Evolutionary conservation across 1,139 yeast genomes (phyloP), one percentile per base, ranked within the genome.

Genomic region (Candida tropicalis): DNA sequence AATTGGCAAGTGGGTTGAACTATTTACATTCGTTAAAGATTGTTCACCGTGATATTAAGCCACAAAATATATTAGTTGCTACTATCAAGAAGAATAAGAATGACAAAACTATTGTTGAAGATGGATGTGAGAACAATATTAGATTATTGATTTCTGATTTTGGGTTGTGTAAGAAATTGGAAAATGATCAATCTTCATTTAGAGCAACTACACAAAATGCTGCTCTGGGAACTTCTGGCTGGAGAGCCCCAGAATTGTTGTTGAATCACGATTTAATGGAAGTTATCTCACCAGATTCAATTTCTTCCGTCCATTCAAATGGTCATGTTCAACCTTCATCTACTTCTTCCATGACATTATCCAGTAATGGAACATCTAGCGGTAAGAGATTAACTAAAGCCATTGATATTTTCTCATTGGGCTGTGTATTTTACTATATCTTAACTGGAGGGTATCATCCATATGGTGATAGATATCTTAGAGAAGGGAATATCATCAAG

Each of bases 161-260:
- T 68, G 99, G 99, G 0, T 75, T 93, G 20, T 93, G 99, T 63
- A 91, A 93, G 59, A 87, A 87, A 58, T 68, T 93, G 42, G 99
- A 93, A 50, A 81, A 83, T 13, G 98, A 90, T 54, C 97, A 93
- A 62, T 87, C 96, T 1, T 88, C 97, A 6, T 93, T 93, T 62
- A 77, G 93, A 51, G 96, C 97, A 0, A 91, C 97, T 0, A 84
- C 93, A 0, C 90, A 90, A 24, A 86, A 89, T 57, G 95, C 96
- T 9, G 96, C 97, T 0, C 71, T 70, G 54, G 99, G 99, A 2
- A 93, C 99, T 0, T 81, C 93, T 6, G 99, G 99, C 1, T 93
- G 99, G 99, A 78, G 98, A 54, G 98, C 99, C 0, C 99, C 99
- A 0, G 99, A 93, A 59, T 69, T 93, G 28, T 66, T 88, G 34